These are phyloP conservation scores for Setomelanomma holmii DNA, from an alignment of 2,329 filamentous ascomycete species.

Conservation along the genomic window DNA sequence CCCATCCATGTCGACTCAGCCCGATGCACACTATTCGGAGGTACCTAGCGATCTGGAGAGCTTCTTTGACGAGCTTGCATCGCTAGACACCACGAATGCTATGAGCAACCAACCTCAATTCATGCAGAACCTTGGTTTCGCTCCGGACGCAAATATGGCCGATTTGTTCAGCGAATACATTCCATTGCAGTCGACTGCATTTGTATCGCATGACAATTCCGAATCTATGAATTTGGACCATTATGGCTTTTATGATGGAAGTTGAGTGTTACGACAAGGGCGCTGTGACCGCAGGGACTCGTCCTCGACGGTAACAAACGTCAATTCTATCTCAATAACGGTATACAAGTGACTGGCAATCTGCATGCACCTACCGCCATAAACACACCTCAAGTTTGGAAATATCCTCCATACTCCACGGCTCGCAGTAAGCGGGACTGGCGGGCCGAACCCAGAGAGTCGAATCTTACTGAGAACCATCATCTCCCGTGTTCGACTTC, in stretches of 20 bases:
- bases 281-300: too few relatives aligned
- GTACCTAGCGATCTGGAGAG: conserved; percentile 55
- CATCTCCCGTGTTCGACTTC: too few relatives aligned
- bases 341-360: too few relatives aligned
- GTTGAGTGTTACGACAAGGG: conserved; percentile 14
- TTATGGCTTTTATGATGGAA: conserved; percentile 34
- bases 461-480: too few relatives aligned
- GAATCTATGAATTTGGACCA: conserved; percentile 33
- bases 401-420: too few relatives aligned
- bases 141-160: conserved; percentile 65
- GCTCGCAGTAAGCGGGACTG: too few relatives aligned
- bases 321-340: background rate
- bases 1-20: conserved; percentile 2
- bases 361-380: too few relatives aligned
- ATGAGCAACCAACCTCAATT: conserved; percentile 67
- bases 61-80: conserved; percentile 65
- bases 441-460: too few relatives aligned
- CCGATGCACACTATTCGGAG: conserved; percentile 43
- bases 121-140: conserved; percentile 72
- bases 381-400: too few relatives aligned
- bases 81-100: conserved; percentile 61
- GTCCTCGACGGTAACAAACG: too few relatives aligned
- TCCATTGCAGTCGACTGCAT: conserved; percentile 44
- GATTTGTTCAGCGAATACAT: conserved; percentile 59
- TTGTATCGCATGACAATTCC: conserved; percentile 31